Conservation (phyloP, 2,329 filamentous ascomycete genomes). For the Colletotrichum trifolii region DNA sequence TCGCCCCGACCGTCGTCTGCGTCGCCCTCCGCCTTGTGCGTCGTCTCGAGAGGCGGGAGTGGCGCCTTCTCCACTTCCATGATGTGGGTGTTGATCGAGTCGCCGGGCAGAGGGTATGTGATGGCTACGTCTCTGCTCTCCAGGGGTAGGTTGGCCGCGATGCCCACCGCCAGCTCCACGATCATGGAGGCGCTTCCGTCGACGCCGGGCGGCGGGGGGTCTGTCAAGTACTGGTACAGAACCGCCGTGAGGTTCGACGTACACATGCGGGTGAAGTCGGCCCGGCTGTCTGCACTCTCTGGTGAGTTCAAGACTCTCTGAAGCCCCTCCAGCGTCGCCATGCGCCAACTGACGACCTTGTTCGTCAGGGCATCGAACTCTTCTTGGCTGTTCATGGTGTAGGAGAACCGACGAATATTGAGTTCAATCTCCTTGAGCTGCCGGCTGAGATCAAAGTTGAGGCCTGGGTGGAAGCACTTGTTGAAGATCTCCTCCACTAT, state of each 20-base stretch:
- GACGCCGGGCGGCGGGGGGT: slow-evolving; percentile 83
- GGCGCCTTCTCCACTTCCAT: slow-evolving; percentile 88
- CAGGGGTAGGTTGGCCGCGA: slow-evolving; percentile 85
- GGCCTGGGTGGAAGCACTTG: slow-evolving; percentile 89
- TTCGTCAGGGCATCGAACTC: slow-evolving; percentile 89
- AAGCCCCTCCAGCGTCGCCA: slow-evolving; percentile 93
- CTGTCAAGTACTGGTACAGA: slow-evolving; percentile 78
- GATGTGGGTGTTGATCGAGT: slow-evolving; percentile 73
- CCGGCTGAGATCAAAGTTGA: slow-evolving; percentile 80
- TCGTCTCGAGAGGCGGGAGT: slow-evolving; percentile 68
- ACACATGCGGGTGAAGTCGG: slow-evolving; percentile 75
- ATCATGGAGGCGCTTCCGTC: slow-evolving; percentile 92
- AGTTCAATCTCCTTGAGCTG: slow-evolving; percentile 88
- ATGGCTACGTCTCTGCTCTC: slow-evolving; percentile 93
- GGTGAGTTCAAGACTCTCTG: slow-evolving; percentile 74
- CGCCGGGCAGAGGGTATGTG: slow-evolving; percentile 84
- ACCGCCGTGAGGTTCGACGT: slow-evolving; percentile 75
- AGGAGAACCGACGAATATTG: slow-evolving; percentile 83
- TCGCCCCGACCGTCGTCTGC: slow-evolving; percentile 56
- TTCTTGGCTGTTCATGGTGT: slow-evolving; percentile 80
- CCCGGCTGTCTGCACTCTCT: slow-evolving; percentile 73
- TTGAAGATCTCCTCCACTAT: slow-evolving; percentile 92
- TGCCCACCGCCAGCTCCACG: slow-evolving; percentile 87
- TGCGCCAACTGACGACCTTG: slow-evolving; percentile 92
- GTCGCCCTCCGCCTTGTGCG: slow-evolving; percentile 47